Evolutionary conservation across 352 stramenopile species (phyloP), one percentile per base, ranked within the genome.

Genomic region (Pythium diclinum): DNA sequence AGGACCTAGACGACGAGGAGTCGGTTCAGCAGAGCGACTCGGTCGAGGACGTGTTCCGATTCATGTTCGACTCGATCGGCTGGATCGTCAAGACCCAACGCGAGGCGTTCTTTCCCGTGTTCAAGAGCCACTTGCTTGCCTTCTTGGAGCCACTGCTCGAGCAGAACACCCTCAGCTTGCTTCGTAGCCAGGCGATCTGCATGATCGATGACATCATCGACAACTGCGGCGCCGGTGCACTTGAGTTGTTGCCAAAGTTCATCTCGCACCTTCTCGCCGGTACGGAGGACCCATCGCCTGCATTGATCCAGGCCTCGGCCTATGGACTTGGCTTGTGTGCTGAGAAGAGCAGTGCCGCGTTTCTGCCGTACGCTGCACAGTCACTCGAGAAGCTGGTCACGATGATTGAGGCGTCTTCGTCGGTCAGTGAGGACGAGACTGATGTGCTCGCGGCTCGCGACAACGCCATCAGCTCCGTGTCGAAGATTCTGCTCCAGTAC

Each of bases 141-240:
- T 90, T 90, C 47, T 68, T 95, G 47, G 79, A 71, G 40, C 82
- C 83, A 47, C 72, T 93, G 57, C 73, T 95, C 28, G 81, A 91
- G 52, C 71, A 75, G 34, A 73, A 75, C 58, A 74, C 77, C 9
- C 59, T 90, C 21, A 67, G 78, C 57, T 79, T 89, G 65, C 68
- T 95, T 19, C 87, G 87, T 47, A 81, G 81, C 10, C 85, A 94
- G 60, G 82, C 81, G 53, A 93, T 95, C 65, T 95, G 87, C 77
- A 93, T 92, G 77, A 80, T 95, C 48, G 87, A 95, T 66, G 87
- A 95, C 70, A 78, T 95, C 53, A 89, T 95, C 52, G 87, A 95
- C 72, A 84, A 93, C 77, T 91, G 87, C 59, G 85, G 81, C 40
- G 69, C 65, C 56, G 73, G 76, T 16, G 78, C 82, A 1, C 80